These are phyloP conservation scores for Claviceps pusilla DNA, from an alignment of 2,329 filamentous ascomycete genomes.

Conservation along the genomic window DNA sequence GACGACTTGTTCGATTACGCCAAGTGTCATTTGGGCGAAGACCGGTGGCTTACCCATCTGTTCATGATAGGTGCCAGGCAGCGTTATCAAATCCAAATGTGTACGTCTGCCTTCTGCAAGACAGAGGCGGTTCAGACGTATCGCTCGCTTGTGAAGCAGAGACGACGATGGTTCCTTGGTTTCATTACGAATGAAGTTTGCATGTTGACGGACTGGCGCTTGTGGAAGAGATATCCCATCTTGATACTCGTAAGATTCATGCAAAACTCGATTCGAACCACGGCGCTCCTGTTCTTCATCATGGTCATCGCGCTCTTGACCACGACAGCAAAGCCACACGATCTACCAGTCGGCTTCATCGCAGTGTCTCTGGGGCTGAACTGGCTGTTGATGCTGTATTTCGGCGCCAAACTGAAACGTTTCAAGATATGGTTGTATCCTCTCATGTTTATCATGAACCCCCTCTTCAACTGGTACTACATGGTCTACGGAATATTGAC, in stretches of 20 bases:
- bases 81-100: constrained; percentile 93
- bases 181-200: constrained; percentile 97
- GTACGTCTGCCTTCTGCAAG: constrained; percentile 94
- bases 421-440: constrained; percentile 95
- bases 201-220: constrained; percentile 86
- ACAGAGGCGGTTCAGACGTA: constrained; percentile 91
- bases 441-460: constrained; percentile 87
- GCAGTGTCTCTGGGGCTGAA: constrained; percentile 84
- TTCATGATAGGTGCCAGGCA: constrained; percentile 97
- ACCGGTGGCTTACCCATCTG: constrained; percentile 91
- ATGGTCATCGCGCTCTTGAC: constrained; percentile 76
- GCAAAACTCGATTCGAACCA: constrained; percentile 93
- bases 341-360: constrained; percentile 86
- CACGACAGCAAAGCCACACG: constrained; percentile 60
- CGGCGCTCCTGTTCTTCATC: constrained; percentile 85
- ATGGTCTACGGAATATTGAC: constrained; percentile 97
- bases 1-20: constrained; percentile 94
- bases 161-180: constrained; percentile 88
- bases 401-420: constrained; percentile 69
- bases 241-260: constrained; percentile 78
- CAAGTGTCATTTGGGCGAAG: constrained; percentile 88
- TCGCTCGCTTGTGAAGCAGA: constrained; percentile 75
- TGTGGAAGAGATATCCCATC: constrained; percentile 84
- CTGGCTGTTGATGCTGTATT: constrained; percentile 92
- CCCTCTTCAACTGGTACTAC: constrained; percentile 96